Conservation (phyloP, 352 stramenopile species). For the Pythium dissimile region DNA sequence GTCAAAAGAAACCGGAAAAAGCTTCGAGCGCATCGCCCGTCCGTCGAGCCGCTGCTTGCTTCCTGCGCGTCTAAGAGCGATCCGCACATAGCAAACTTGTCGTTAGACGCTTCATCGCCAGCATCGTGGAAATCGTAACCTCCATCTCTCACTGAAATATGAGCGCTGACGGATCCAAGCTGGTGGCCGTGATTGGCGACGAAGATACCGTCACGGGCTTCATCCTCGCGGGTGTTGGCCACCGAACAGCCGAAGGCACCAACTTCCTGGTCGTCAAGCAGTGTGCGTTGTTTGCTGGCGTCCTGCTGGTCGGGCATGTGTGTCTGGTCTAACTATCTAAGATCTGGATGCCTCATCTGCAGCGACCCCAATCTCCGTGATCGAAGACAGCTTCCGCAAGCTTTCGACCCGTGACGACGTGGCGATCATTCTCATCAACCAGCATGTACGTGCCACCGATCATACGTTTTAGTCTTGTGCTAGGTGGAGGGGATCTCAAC, state of each 20-base stretch:
- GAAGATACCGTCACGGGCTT: conserved; percentile 99
- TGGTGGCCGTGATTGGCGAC: conserved; percentile 87
- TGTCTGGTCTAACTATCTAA: conserved; percentile 6
- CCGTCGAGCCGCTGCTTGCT: no score
- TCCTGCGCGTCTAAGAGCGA: no score
- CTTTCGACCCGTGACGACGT: conserved; percentile 95
- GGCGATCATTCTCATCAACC: conserved; percentile 99
- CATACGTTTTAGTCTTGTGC: neutral
- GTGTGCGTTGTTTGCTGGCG: conserved; percentile 66
- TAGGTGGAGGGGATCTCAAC: neutral
- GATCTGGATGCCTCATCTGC: no score
- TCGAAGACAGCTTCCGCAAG: conserved; percentile 91
- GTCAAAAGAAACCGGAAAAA: no score
- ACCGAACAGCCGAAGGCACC: conserved; percentile 92
- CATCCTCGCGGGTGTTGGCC: conserved; percentile 95
- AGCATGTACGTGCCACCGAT: conserved; percentile 89
- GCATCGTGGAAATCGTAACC: neutral
- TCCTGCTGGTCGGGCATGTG: neutral
- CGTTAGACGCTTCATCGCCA: neutral
- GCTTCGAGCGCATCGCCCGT: no score
- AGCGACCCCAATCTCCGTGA: conserved; percentile 87
- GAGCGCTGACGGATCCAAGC: conserved; percentile 74
- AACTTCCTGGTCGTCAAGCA: conserved; percentile 98
- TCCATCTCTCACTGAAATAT: conserved; percentile 27
- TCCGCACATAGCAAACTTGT: neutral